Conservation (phyloP, 2,329 filamentous ascomycete species). For the Colletotrichum simmondsii region DNA sequence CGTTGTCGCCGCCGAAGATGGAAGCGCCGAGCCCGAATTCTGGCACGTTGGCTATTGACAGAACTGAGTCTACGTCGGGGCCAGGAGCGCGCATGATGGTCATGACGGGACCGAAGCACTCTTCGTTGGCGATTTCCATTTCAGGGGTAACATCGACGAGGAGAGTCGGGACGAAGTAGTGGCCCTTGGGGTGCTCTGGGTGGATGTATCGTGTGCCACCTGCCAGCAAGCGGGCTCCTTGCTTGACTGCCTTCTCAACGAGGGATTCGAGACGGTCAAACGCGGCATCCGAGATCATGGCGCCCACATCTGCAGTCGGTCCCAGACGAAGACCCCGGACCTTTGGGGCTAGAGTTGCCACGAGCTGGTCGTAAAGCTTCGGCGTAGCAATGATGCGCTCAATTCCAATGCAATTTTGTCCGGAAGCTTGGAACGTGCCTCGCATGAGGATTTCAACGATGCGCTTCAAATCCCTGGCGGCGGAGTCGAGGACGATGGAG, state of each 20-base stretch:
- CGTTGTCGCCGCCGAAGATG: slow-evolving; percentile 79
- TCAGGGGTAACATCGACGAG: slow-evolving; percentile 86
- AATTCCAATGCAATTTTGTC: slow-evolving; percentile 98
- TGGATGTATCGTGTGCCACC: slow-evolving; percentile 81
- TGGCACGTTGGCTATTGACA: slow-evolving; percentile 84
- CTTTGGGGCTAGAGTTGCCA: slow-evolving; percentile 76
- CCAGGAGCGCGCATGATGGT: slow-evolving; percentile 80
- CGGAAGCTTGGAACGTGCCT: slow-evolving; percentile 93
- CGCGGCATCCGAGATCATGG: slow-evolving; percentile 83
- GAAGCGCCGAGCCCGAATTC: slow-evolving; percentile 88
- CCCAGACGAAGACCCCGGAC: slow-evolving; percentile 82
- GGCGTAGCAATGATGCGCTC: slow-evolving; percentile 89
- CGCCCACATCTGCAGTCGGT: slow-evolving; percentile 83
- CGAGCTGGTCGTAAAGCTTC: slow-evolving; percentile 78
- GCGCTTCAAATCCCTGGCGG: slow-evolving; percentile 71
- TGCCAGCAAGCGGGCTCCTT: slow-evolving; percentile 83
- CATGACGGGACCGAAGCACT: slow-evolving; percentile 94
- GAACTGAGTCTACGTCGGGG: slow-evolving; percentile 70
- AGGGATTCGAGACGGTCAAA: slow-evolving; percentile 83
- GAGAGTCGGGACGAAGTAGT: slow-evolving; percentile 93
- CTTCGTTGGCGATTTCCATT: slow-evolving; percentile 90
- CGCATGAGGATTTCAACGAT: slow-evolving; percentile 88
- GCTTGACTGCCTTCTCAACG: slow-evolving; percentile 78
- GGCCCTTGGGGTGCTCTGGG: slow-evolving; percentile 78
- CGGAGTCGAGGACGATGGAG: slow-evolving; percentile 87